Conservation (phyloP, 75 land plant species). For the Sequoia sempervirens region DNA sequence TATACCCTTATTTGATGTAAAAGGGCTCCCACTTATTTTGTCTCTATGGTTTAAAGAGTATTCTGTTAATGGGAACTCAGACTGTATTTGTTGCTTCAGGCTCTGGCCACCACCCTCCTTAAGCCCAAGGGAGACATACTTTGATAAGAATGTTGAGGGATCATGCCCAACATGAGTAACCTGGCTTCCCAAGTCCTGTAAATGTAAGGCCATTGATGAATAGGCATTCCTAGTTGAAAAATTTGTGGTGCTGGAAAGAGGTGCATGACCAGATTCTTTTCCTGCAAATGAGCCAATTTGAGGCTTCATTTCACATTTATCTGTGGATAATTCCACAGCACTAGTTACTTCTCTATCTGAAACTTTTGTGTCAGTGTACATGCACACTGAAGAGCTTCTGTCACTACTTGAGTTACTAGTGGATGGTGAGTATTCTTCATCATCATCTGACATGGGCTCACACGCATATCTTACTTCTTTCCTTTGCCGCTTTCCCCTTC, state of each 20-base stretch:
- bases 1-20: neutral
- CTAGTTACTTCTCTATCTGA: conserved; percentile 1
- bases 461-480: conserved; percentile 19
- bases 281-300: neutral
- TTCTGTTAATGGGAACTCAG: neutral
- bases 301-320: neutral
- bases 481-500: conserved; percentile 35
- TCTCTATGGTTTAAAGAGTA: neutral
- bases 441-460: conserved; percentile 20
- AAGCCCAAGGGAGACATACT: neutral
- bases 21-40: neutral
- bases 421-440: conserved; percentile 17
- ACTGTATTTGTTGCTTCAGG: conserved; percentile 1
- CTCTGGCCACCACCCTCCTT: neutral
- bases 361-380: neutral
- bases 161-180: neutral
- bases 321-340: neutral
- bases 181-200: neutral
- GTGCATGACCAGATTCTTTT: neutral
- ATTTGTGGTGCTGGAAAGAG: neutral
- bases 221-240: neutral
- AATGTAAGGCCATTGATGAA: neutral
- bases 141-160: neutral
- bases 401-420: neutral
- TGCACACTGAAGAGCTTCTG: neutral